A percentile compares a stretch with the other conserved stretches of the same genome.
phyloP scores from a whole-genome alignment of 202 grass and related monocot species.

The Panicum hallii region DNA sequence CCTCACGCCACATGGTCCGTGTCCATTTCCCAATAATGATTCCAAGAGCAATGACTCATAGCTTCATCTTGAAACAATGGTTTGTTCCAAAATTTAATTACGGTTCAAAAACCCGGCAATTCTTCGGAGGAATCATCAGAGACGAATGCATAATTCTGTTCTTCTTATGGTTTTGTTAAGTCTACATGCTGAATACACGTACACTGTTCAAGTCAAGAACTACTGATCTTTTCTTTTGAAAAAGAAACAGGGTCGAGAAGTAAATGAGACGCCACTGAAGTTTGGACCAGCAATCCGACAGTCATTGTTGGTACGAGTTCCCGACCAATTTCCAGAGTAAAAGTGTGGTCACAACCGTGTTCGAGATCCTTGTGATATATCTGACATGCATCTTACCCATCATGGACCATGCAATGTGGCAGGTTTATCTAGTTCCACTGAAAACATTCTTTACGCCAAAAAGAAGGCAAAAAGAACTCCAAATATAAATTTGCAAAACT shows the following conservation, averaged over 20 bases:
- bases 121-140: no score
- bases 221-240: neutral
- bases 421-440: neutral
- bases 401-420: neutral
- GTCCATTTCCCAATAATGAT: neutral
- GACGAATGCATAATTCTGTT: neutral
- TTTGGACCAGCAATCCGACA: neutral
- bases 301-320: neutral
- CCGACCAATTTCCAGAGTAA: neutral
- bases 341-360: slow-evolving; percentile 1
- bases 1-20: neutral
- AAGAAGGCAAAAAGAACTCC: neutral
- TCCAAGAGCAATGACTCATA: neutral
- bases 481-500: neutral
- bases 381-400: neutral
- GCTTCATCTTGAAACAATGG: neutral
- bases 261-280: neutral
- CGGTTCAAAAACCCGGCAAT: no score
- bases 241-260: no score
- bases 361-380: neutral
- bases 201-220: neutral
- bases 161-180: neutral
- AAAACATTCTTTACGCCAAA: neutral
- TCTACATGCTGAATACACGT: neutral
- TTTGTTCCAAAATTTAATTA: neutral